These are phyloP conservation scores for Pseudonitzschia pungens DNA, from an alignment of 108 stramenopile genomes.

Conservation along the genomic window DNA sequence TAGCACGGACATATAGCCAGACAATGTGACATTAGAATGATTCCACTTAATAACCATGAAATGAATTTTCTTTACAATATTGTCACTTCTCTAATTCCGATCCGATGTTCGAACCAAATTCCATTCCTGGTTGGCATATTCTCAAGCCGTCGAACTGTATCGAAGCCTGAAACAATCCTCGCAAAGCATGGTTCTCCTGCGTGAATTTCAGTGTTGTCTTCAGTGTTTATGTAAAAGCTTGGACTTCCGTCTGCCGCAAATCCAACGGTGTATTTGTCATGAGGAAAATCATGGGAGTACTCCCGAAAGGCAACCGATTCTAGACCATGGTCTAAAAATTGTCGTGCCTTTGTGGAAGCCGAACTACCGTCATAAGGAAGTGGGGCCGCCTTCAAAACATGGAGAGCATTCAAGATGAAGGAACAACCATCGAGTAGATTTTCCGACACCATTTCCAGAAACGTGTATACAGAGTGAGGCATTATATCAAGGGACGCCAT, in stretches of 20 bases:
- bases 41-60: too few species aligned
- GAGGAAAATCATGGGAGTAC: slow-evolving; percentile 69
- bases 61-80: slow-evolving; percentile 20
- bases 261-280: slow-evolving; percentile 70
- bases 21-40: too few species aligned
- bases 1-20: too few species aligned
- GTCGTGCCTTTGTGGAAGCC: slow-evolving; percentile 27
- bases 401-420: slow-evolving; percentile 55
- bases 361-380: slow-evolving; percentile 42
- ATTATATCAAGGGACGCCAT: slow-evolving; percentile 68
- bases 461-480: slow-evolving; percentile 76
- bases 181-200: slow-evolving; percentile 77
- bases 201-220: slow-evolving; percentile 82
- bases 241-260: slow-evolving; percentile 76
- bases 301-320: slow-evolving; percentile 72
- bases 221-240: slow-evolving; percentile 83
- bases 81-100: slow-evolving; percentile 40
- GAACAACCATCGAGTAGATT: slow-evolving; percentile 49
- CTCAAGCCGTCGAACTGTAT: slow-evolving; percentile 56
- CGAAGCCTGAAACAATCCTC: slow-evolving; percentile 61
- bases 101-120: slow-evolving; percentile 45
- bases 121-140: slow-evolving; percentile 40
- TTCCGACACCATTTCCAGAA: slow-evolving; percentile 57
- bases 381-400: slow-evolving; percentile 61
- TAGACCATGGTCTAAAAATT: slow-evolving; percentile 51